Conservation (phyloP, 75 land plant genomes). For the Chamaecyparis obtusa region DNA sequence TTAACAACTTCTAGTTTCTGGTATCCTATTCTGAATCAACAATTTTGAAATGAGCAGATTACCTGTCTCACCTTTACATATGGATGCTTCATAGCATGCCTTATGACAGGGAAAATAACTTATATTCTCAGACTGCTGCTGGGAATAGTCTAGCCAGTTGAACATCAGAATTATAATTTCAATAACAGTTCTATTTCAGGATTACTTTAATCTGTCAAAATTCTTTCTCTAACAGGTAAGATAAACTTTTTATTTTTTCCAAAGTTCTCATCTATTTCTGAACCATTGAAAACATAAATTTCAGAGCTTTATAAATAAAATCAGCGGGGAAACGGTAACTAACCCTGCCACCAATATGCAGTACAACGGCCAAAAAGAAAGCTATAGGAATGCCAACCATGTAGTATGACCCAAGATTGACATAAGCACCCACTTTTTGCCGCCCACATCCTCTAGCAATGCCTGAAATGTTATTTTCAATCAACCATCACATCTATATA, state of each 20-base stretch:
- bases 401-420: conserved; percentile 76
- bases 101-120: too few relatives aligned
- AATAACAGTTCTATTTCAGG: too few relatives aligned
- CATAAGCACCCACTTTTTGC: conserved; percentile 25
- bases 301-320: not conserved
- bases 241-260: not conserved
- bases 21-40: too few relatives aligned
- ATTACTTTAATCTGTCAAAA: too few relatives aligned
- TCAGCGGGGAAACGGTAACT: not conserved
- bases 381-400: conserved; percentile 68
- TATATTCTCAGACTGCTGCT: too few relatives aligned
- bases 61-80: not conserved
- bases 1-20: not conserved
- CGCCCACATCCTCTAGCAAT: conserved; percentile 67
- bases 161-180: not conserved
- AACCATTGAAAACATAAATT: not conserved
- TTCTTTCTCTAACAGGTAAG: not conserved
- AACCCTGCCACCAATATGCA: too few relatives aligned
- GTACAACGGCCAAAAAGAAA: too few relatives aligned
- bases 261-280: not conserved
- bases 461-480: conserved; percentile 29
- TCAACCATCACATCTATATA: not conserved
- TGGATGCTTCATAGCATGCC: not conserved
- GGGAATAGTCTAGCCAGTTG: too few relatives aligned
- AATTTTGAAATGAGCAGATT: not conserved